Conservation (phyloP, 1,284 basidiomycete species). For the Phylloboletellus chloephorus region DNA sequence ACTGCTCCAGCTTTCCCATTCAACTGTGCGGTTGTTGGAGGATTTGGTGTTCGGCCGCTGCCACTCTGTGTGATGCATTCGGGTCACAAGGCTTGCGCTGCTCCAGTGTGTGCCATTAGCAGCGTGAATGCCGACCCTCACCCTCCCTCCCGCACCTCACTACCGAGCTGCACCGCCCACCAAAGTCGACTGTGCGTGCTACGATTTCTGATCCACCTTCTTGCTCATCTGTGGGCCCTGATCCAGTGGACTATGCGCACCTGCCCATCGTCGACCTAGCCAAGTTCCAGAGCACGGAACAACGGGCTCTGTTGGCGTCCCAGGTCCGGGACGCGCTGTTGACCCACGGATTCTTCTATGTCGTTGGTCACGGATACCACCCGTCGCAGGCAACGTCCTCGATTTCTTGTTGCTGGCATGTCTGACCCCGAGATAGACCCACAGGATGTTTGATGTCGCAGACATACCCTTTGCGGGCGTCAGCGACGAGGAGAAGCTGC, state of each 20-base stretch:
- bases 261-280: conserved; percentile 61
- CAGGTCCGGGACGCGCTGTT: conserved; percentile 55
- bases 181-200: conserved; percentile 18
- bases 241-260: conserved; percentile 60
- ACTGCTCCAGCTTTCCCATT: too few relatives aligned
- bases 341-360: conserved; percentile 59
- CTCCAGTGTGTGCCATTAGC: too few relatives aligned
- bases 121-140: conserved; percentile 19
- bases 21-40: too few relatives aligned
- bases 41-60: too few relatives aligned
- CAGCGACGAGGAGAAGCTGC: conserved; percentile 50
- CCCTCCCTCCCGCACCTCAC: conserved; percentile 20
- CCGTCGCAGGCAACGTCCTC: conserved; percentile 37
- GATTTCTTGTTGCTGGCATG: not conserved
- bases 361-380: conserved; percentile 53
- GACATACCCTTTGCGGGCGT: conserved; percentile 55
- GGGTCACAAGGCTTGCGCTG: too few relatives aligned
- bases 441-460: conserved; percentile 59
- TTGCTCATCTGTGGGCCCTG: not conserved
- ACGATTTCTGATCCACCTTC: not conserved
- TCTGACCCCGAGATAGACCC: conserved; percentile 32
- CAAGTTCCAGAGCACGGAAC: conserved; percentile 43
- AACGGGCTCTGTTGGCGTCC: conserved; percentile 41
- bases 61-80: too few relatives aligned
- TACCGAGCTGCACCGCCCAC: conserved; percentile 23